These are phyloP conservation scores for Sporothrix inflata DNA, from an alignment of 2,329 filamentous ascomycete species.

Conservation along the genomic window DNA sequence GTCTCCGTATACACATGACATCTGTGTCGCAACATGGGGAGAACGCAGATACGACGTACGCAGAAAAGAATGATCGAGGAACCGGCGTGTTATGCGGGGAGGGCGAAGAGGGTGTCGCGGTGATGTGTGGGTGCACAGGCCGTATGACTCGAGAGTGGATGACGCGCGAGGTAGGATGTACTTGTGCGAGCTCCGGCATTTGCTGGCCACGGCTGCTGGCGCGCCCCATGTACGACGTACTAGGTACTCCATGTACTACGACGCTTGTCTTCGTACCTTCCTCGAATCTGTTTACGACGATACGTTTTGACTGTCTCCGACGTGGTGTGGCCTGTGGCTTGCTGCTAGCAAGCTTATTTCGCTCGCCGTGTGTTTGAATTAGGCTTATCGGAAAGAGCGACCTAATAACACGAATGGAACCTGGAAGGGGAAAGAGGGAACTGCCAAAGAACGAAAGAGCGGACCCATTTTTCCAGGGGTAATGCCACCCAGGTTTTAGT, in stretches of 20 bases:
- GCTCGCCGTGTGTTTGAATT: neutral
- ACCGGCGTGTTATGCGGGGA: conserved; percentile 6
- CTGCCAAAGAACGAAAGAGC: neutral
- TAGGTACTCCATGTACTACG: neutral
- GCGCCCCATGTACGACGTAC: neutral
- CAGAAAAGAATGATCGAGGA: neutral
- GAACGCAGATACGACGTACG: neutral
- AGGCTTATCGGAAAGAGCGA: conserved; percentile 8
- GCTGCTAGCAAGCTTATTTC: neutral
- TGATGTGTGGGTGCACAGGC: neutral
- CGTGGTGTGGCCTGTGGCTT: too few relatives aligned
- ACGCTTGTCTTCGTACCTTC: neutral
- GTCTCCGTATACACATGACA: neutral
- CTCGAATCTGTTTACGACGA: neutral
- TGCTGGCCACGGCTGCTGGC: neutral
- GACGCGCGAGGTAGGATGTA: neutral
- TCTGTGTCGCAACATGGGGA: neutral
- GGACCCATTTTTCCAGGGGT: conserved; percentile 35
- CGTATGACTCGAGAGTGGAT: conserved; percentile 7
- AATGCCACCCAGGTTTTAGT: conserved; percentile 23
- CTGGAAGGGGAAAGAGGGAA: too few relatives aligned
- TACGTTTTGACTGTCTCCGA: neutral
- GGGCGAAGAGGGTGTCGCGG: neutral
- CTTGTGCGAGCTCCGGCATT: conserved; percentile 4
- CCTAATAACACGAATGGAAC: neutral